Evolutionary conservation across 495 filamentous ascomycete genomes (phyloP).

Genomic region (Daldinia caldariorum): DNA sequence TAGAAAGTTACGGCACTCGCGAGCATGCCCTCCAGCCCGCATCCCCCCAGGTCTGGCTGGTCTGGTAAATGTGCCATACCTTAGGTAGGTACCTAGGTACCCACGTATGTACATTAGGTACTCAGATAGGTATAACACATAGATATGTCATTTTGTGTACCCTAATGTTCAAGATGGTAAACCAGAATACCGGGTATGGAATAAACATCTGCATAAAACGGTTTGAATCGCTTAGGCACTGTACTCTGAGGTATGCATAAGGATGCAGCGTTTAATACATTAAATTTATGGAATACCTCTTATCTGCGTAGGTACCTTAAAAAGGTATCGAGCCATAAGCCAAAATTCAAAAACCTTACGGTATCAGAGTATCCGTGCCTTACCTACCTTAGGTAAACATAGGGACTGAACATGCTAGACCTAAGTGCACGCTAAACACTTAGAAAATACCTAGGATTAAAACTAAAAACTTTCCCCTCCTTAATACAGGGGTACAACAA

Average conservation of each 20-base stretch:
- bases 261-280: too few species aligned
- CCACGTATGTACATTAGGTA: background rate
- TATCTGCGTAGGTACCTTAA: background rate
- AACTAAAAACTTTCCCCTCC: background rate
- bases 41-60: background rate
- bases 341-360: background rate
- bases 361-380: background rate
- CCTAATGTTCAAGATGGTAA: too few species aligned
- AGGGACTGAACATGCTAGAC: background rate
- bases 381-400: background rate
- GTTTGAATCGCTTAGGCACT: too few species aligned
- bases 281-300: too few species aligned
- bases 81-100: too few species aligned
- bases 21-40: slow-evolving; percentile 4
- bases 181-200: too few species aligned
- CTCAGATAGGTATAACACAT: too few species aligned
- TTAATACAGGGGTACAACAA: slow-evolving; percentile 2
- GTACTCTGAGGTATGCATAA: too few species aligned
- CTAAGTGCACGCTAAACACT: background rate
- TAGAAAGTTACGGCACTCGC: slow-evolving; percentile 1
- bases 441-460: background rate
- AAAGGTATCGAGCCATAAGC: background rate
- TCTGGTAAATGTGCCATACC: too few species aligned
- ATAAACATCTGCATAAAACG: too few species aligned
- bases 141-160: too few species aligned